Percentiles rank a stretch among this genome's conserved stretches.
Conservation (phyloP, 2,329 filamentous ascomycete species). For the Meredithiella fracta region DNA sequence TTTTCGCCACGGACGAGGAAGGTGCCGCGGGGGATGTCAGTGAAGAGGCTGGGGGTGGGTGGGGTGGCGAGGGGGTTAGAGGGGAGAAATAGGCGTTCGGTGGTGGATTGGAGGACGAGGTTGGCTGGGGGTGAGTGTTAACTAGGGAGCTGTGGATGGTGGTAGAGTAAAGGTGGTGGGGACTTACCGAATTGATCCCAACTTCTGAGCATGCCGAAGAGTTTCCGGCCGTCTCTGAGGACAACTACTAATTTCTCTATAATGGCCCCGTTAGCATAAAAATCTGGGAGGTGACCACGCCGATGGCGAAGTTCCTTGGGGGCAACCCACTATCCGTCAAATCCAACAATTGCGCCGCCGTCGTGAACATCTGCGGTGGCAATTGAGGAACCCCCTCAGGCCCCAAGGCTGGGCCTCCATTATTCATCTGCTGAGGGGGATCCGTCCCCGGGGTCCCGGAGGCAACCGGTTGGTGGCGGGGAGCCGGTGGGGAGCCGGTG, state of each 20-base stretch:
- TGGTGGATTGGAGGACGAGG: constrained; percentile 80
- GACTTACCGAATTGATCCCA: constrained; percentile 93
- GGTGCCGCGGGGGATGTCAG: constrained; percentile 70
- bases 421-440: too few relatives aligned
- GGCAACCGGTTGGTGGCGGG: not conserved
- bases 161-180: constrained; percentile 12
- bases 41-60: constrained; percentile 42
- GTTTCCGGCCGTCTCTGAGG: constrained; percentile 81
- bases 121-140: constrained; percentile 47
- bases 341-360: constrained; percentile 85
- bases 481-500: not conserved
- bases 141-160: constrained; percentile 10
- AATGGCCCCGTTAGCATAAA: too few relatives aligned
- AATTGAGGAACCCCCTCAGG: constrained; percentile 38
- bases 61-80: constrained; percentile 28
- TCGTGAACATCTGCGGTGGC: constrained; percentile 95
- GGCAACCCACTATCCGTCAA: constrained; percentile 69
- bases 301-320: not conserved
- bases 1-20: constrained; percentile 94
- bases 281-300: not conserved
- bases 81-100: constrained; percentile 65
- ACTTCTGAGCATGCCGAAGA: constrained; percentile 79
- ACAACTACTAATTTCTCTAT: constrained; percentile 88
- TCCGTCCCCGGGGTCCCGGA: not conserved
- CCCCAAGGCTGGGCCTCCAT: not conserved